Evolutionary conservation across 2,329 filamentous ascomycete species (phyloP), one percentile per base, ranked within the genome.

Genomic region (Triangularia verruculosa): DNA sequence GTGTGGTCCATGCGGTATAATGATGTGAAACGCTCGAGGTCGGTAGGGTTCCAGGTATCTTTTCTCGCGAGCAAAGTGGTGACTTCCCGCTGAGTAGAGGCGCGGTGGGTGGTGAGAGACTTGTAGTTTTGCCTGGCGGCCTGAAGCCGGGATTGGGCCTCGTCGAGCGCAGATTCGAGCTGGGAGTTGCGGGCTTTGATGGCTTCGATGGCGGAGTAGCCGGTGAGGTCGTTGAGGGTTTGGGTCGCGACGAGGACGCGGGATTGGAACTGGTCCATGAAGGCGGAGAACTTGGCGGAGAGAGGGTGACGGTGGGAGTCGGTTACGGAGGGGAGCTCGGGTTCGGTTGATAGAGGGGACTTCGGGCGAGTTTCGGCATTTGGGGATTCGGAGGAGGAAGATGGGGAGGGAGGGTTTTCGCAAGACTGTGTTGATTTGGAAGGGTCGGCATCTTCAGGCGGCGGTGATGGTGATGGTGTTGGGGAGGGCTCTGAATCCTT

Each of bases 51-150:
- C 95, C 95, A 99, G 17, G 89, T 90, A 76, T 97, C 92, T 78
- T 99, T 98, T 63, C 95, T 87, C 66, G 97, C 94, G 7, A 99
- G 85, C 24, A 99, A 84, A 22, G 93, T 92, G 55, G 96, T 97
- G 43, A 98, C 93, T 80, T 99, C 95, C 70, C 95, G 92, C 78
- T 98, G 94, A 1, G 93, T 96, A 15, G 89, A 80, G n/a, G 92
- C 89, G 69, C 96, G 91, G 69, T 89, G 88, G 61, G 89, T 84
- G 68, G 95, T 93, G 30, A 93, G 92, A n/a, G 87, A 83, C 71
- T 94, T 90, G 80, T 98, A 96, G 57, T 83, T 83, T 57, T 85
- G 81, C 67, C 95, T 92, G 17, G 92, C 87, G 32, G 82, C 78
- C 65, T 89, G 88, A 59, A 98, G 90, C 20, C 81, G 82, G 22